Percentiles rank a stretch among this genome's conserved stretches.
Conservation (phyloP, 495 filamentous ascomycete genomes). For the Neurospora sp. region DNA sequence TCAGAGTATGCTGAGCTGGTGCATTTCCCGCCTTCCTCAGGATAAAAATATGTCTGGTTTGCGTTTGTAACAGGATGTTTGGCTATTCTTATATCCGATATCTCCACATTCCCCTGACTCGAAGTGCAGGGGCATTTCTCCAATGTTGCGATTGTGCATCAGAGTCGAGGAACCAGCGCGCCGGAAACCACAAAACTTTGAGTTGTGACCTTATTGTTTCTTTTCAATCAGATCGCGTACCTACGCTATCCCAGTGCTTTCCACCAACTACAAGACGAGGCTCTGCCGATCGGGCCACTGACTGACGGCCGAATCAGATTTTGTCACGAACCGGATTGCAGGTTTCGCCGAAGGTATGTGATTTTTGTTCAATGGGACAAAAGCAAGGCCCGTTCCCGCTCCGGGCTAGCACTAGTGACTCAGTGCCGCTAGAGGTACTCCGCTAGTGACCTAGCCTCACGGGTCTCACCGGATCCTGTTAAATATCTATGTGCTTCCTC, state of each 20-base stretch:
- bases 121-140: neutral
- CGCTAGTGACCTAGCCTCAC: neutral
- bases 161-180: neutral
- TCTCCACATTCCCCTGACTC: neutral
- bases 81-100: neutral
- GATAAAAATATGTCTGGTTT: neutral
- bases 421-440: neutral
- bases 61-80: neutral
- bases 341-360: too few species aligned
- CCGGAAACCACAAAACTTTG: neutral
- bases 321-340: too few species aligned
- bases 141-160: neutral
- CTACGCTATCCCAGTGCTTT: neutral
- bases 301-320: neutral
- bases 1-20: neutral
- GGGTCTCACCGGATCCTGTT: neutral
- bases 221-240: neutral
- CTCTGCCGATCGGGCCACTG: neutral
- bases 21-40: neutral
- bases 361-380: too few species aligned
- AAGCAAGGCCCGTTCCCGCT: neutral
- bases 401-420: neutral
- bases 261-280: neutral
- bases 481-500: neutral
- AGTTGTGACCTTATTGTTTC: neutral